Base-by-base conservation (phyloP, 768 basidiomycete genomes). In the Lyophyllum atratum region DNA sequence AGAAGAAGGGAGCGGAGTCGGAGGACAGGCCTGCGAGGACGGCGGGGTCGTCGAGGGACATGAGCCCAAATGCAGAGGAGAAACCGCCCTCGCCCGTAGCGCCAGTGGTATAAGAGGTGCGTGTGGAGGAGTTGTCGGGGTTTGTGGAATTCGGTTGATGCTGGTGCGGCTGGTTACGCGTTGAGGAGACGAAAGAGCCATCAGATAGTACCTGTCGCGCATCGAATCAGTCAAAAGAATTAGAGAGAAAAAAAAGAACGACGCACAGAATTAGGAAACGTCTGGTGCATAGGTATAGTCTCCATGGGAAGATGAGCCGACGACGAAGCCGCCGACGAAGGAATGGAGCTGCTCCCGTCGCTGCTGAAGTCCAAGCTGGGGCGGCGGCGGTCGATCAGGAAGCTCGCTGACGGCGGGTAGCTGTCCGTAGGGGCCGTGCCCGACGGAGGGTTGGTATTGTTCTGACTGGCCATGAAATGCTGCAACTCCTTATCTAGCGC, bases 11-110 rank as follows among this genome's bases (percentile, higher is more conserved):
- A 14, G 81, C 76, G 6, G 78, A 82, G 56, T 87, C 86, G 3
- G 68, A 69, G 1, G 84, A 69, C 47, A 90, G 74, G 2, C 86
- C 82, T 0, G 87, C 85, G 34, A 91, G 76, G 8, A 86, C 85
- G 52, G 80, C 80, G 1, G 85, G 83, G 65, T 92, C 90, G 55
- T 91, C 90, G 49, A 93, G 77, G 19, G 84, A 85, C 85, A 93
- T 82, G 50, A 87, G 77, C 8, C 88, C 90, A 66, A 93, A 92
- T 1, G 85, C 86, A 22, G 79, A 80, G 3, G 80, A 82, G 64
- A 88, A 81, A 1, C 73, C 77, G 25, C 72, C 75, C 55, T 80
- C 62, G 55, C 77, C 52, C 43, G 54, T 55, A 52, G 49, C 37
- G 21, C 26, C 25, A 28, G 21, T 8, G 52, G 44, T 33, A 39